phyloP scores from a whole-genome alignment of 768 basidiomycete species.

The Ephemerocybe angulata region DNA sequence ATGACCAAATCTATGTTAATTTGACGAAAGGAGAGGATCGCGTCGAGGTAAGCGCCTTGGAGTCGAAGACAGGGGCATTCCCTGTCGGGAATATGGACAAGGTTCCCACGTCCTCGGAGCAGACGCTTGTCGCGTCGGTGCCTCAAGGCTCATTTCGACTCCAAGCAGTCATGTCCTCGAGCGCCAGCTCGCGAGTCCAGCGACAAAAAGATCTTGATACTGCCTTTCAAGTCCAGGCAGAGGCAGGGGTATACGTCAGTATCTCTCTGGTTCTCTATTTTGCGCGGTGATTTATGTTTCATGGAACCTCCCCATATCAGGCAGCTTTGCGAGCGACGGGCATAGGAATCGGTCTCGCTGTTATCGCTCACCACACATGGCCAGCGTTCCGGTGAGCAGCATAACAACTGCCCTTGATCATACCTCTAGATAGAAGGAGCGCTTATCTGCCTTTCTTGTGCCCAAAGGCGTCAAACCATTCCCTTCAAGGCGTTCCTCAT shows the following conservation, averaged over 20 bases:
- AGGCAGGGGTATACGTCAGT: constrained; percentile 54
- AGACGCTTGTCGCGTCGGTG: too few species aligned
- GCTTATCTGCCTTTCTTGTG: not conserved
- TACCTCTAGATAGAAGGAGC: not conserved
- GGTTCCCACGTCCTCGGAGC: not conserved
- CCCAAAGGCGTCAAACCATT: constrained; percentile 66
- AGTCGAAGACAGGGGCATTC: too few species aligned
- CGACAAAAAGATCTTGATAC: constrained; percentile 52
- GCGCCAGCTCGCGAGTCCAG: constrained; percentile 39
- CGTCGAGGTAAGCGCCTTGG: too few species aligned
- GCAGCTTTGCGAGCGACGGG: constrained; percentile 51
- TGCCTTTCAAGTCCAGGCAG: constrained; percentile 58
- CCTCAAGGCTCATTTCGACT: too few species aligned
- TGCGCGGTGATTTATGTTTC: constrained; percentile 9
- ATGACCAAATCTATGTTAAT: too few species aligned
- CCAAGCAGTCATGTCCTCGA: constrained; percentile 14
- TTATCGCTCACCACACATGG: constrained; percentile 68
- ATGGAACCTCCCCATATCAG: constrained; percentile 29
- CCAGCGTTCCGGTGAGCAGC: constrained; percentile 59
- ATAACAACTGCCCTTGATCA: constrained; percentile 1
- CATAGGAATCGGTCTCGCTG: constrained; percentile 56
- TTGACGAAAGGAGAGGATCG: too few species aligned
- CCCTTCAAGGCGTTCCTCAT: constrained; percentile 80
- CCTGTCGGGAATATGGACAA: too few species aligned
- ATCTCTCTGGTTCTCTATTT: constrained; percentile 2